Percentiles rank a stretch among this genome's conserved stretches.
Evolutionary conservation across 352 stramenopile genomes (phyloP).

Genomic region (Phytophthora tubulina): DNA sequence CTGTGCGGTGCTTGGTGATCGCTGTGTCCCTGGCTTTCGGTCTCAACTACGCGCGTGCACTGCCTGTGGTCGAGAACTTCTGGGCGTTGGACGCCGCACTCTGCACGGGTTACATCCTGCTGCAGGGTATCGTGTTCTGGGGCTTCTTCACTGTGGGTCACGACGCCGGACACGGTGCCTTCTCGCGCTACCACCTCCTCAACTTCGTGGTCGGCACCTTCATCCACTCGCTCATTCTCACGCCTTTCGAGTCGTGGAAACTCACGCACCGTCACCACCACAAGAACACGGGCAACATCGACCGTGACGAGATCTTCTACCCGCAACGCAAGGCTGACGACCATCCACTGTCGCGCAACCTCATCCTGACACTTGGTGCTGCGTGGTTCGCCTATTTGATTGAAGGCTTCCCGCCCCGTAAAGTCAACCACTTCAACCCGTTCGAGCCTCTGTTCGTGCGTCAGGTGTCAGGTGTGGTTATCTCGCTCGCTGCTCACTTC

Average conservation of each 20-base stretch:
- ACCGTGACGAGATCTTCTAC: constrained; percentile 88
- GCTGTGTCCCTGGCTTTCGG: constrained; percentile 51
- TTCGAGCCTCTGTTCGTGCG: constrained; percentile 81
- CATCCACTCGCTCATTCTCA: constrained; percentile 86
- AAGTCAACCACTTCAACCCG: constrained; percentile 84
- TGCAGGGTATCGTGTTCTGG: constrained; percentile 86
- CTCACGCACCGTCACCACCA: constrained; percentile 86
- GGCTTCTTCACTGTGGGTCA: constrained; percentile 88
- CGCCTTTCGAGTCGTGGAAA: constrained; percentile 84
- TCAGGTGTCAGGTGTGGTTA: constrained; percentile 66
- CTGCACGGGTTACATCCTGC: constrained; percentile 67
- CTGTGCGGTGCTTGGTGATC: constrained; percentile 61
- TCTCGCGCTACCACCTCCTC: constrained; percentile 80
- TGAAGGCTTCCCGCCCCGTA: constrained; percentile 78
- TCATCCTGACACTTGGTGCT: constrained; percentile 59
- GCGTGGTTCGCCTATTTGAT: constrained; percentile 82
- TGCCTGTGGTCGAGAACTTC: constrained; percentile 51
- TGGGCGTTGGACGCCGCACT: constrained; percentile 53
- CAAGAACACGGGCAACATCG: constrained; percentile 90
- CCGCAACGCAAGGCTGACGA: constrained; percentile 70
- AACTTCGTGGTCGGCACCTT: constrained; percentile 82
- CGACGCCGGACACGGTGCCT: constrained; percentile 83
- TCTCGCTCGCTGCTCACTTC: constrained; percentile 64
- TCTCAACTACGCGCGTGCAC: constrained; percentile 53
- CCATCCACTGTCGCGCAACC: constrained; percentile 60